Evolutionary conservation across 2,329 filamentous ascomycete species (phyloP), one percentile per base, ranked within the genome.

Genomic region (Monosporascus sp.): DNA sequence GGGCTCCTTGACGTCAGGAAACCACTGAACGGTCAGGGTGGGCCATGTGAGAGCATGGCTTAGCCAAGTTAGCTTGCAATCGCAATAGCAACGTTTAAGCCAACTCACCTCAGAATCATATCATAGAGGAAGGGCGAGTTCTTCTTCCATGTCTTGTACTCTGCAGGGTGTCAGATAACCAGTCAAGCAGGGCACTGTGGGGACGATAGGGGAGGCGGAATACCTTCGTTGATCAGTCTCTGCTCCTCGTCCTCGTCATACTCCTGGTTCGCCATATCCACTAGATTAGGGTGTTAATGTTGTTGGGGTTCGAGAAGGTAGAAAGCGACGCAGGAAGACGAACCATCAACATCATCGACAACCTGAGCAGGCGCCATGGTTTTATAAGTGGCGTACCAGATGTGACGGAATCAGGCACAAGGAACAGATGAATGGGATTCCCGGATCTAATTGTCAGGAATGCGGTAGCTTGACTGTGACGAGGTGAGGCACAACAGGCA

Each of bases 131-230:
- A 97, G 3, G 94, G 92, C 60, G 89, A 90, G 74, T 99, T 99
- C 79, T 99, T 99, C 81, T 99, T 99, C 94, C 94, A 99, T 61
- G 93, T 97, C 73, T 99, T 99, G 82, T 99, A 99, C 72, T 99
- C 94, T 91, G 64, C 41, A 36, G 18, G 18, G 18, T 24, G 51
- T 62, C 37, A 62, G 50, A 56, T 35, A 48, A 47, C 36, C 22
- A 36, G 8, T 35, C 37, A 50, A n/a, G 3, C 41, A 20, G 11
- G 35, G 35, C 11, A 47, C 9, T 37, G 15, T 45, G 3, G 7
- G 15, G 50, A 15, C 39, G 37, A 41, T 5, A 7, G 18, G 27
- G n/a, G 25, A 43, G 27, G 50, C 7, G 22, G 6, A 46, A 46
- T 76, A 88, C 88, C 89, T 77, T 99, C 94, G 64, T 97, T 97